Percentiles rank a stretch among this genome's conserved stretches.
Conservation (phyloP, 108 stramenopile species). For the Mediolabrus comicus region DNA sequence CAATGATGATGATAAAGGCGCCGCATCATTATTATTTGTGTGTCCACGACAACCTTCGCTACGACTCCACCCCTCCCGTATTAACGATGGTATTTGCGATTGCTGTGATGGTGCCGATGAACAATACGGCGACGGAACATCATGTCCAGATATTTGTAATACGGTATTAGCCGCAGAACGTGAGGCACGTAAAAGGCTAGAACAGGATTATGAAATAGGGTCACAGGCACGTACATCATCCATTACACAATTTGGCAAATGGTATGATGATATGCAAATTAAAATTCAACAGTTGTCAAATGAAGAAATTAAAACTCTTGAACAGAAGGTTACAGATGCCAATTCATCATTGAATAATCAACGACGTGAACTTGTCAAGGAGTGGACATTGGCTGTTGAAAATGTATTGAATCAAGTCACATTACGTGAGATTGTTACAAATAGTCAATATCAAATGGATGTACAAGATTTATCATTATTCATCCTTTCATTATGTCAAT, state of each 20-base stretch:
- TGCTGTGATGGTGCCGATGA: conserved; percentile 83
- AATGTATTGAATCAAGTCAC: conserved; percentile 5
- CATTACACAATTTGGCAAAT: conserved; percentile 37
- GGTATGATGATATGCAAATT: conserved; percentile 9
- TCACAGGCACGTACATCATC: conserved; percentile 37
- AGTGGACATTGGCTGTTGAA: not conserved
- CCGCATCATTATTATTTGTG: conserved; percentile 7
- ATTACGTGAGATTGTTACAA: conserved; percentile 10
- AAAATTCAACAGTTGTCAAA: conserved; percentile 9
- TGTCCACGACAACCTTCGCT: conserved; percentile 69
- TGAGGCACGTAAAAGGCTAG: conserved; percentile 15
- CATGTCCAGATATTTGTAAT: conserved; percentile 66
- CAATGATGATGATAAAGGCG: no score
- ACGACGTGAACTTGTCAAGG: not conserved
- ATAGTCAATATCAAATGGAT: not conserved
- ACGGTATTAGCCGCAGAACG: conserved; percentile 57
- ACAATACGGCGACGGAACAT: not conserved
- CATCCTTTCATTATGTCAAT: conserved; percentile 64
- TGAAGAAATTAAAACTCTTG: conserved; percentile 14
- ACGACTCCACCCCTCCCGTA: conserved; percentile 48
- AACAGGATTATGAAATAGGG: conserved; percentile 45
- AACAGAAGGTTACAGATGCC: conserved; percentile 4
- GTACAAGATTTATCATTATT: conserved; percentile 39
- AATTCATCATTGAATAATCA: not conserved
- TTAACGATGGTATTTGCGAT: conserved; percentile 84